Evolutionary conservation across 2,329 filamentous ascomycete genomes (phyloP).

Genomic region (Aspergillaceae sp.): DNA sequence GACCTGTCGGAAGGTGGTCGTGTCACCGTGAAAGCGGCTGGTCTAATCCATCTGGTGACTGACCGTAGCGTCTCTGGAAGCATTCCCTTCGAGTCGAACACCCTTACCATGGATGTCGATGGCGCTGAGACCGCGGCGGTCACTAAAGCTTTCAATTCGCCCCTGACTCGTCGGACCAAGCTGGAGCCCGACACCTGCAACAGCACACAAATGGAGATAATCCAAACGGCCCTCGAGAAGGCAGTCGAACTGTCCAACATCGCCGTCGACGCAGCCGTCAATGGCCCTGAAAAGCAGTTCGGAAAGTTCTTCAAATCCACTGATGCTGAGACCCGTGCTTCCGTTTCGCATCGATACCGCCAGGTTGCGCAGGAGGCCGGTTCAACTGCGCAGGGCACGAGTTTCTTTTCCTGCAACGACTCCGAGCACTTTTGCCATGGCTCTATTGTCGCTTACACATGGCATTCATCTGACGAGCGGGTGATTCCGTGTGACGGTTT

Average conservation of each 20-base stretch:
- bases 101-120: slow-evolving; percentile 49
- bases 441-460: slow-evolving; percentile 54
- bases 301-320: slow-evolving; percentile 56
- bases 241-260: slow-evolving; percentile 39
- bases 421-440: slow-evolving; percentile 43
- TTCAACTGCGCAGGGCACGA: slow-evolving; percentile 40
- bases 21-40: slow-evolving; percentile 49
- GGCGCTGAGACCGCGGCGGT: slow-evolving; percentile 46
- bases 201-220: no score
- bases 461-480: slow-evolving; percentile 42
- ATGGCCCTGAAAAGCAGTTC: slow-evolving; percentile 30
- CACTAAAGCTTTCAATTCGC: slow-evolving; percentile 37
- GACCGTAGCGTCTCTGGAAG: slow-evolving; percentile 46
- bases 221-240: slow-evolving; percentile 41
- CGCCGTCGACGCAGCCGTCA: slow-evolving; percentile 45
- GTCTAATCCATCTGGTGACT: slow-evolving; percentile 49
- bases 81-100: slow-evolving; percentile 52
- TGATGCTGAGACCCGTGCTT: slow-evolving; percentile 35
- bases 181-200: slow-evolving; percentile 4
- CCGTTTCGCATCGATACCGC: slow-evolving; percentile 46
- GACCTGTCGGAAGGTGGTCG: slow-evolving; percentile 43
- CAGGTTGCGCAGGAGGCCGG: slow-evolving; percentile 49
- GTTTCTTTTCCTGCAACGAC: slow-evolving; percentile 53
- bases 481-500: slow-evolving; percentile 58
- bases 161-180: slow-evolving; percentile 42